Base-by-base conservation (phyloP, 2,329 filamentous ascomycete genomes). In the Ophiobolus disseminans region DNA sequence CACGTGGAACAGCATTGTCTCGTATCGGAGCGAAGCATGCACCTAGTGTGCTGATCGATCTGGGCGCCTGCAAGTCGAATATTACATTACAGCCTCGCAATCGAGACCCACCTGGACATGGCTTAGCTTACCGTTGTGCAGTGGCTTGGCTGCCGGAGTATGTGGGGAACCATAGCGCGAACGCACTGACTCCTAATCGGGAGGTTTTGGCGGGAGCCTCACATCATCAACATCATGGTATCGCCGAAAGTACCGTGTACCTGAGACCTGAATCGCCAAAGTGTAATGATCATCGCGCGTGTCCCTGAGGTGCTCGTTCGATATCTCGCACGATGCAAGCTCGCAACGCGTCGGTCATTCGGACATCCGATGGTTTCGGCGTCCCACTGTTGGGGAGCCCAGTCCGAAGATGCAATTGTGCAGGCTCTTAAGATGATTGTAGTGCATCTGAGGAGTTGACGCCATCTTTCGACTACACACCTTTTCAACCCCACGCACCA, bases 81-180 rank as follows among this genome's bases (percentile, higher is more conserved):
- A 39, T 37, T 42, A 44, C 50, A 61, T 45, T 36, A 34, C 48
- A 57, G 46, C 45, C 48, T 56, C 48, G 37, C 39, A n/a, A 35
- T 31, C 37, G 19, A 40, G 28, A 40, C 22, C 23, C 32, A 35
- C 7, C 44, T 14, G 14, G 30, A 23, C 6, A 30, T 42, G 36
- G 42, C 22, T 41, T 60, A 59, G 58, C 32, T 26, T 37, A 44
- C 37, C 46, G 42, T 51, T 44, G 39, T 45, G 46, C 28, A 40
- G 40, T 40, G 30, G 8, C 60, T 63, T 66, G 53, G 56, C 57
- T 22, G 52, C 52, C 58, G 58, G 65, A 64, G 48, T 60, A 60
- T 48, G 62, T 63, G 67, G 66, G 66, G 66, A 69, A 66, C 66
- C 67, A 69, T 65, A 57, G 53, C 51, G 57, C 45, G 20, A 34